Base-by-base conservation (phyloP, 768 basidiomycete species). In the Boletus barrowsii region DNA sequence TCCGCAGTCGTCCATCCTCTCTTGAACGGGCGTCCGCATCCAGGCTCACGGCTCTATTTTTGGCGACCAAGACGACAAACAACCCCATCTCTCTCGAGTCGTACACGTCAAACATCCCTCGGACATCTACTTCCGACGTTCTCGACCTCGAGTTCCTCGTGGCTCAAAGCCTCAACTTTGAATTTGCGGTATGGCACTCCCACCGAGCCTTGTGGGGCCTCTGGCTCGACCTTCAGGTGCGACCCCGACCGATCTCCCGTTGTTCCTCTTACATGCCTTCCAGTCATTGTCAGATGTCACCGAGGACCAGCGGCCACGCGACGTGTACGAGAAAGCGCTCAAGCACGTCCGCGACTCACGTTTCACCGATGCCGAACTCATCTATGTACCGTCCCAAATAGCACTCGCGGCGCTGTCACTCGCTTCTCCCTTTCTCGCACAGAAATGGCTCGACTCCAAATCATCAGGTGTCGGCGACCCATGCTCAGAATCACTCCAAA, bases 31-130 rank as follows among this genome's bases (percentile, higher is more conserved):
- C 42, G 11, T 24, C 53, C 39, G 15, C 26, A 46, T 47, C 11
- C 61, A 99, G 96, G 95, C 78, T 98, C 47, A 98, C 97, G 0
- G 86, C 94, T 10, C 75, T 99, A 18, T 99, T 97, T 66, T 81
- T 99, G 47, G 94, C 97, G 0, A 88, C 93, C 20, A 99, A 99
- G 75, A 98, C 97, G 7, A 95, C 93, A n/a, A 98, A 98, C 63
- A 84, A 89, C 61, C 88, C 90, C 1, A 90, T 98, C 57, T 84
- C 91, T 4, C 76, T 99, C 56, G 93, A 96, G 58, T 73, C 81
- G 3, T 98, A 95, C 72, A 86, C 88, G 0, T 75, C 82, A 2
- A 84, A 86, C 60, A 93, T 98, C 58, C 90, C 90, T 1, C 90
- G 86, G 62, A 90, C 92, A 1, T 74, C 77, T 5, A 81, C 88